Conservation (phyloP, 2,329 filamentous ascomycete species). For the Ophiostoma perfectum region DNA sequence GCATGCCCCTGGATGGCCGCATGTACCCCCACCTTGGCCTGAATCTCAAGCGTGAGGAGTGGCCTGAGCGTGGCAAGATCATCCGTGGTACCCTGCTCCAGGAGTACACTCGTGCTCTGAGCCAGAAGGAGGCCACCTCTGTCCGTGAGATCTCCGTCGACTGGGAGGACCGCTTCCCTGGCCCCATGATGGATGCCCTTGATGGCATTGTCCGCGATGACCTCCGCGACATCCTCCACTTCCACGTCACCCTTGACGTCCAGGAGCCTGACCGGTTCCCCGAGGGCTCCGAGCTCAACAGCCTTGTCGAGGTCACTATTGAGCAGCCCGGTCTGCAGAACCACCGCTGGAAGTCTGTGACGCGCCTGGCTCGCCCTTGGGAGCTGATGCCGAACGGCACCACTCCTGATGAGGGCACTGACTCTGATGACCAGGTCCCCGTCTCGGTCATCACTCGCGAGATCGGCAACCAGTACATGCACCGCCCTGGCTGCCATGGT, state of each 20-base stretch:
- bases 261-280: conserved; percentile 55
- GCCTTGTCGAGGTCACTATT: conserved; percentile 55
- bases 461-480: conserved; percentile 44
- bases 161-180: conserved; percentile 55
- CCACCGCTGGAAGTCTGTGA: conserved; percentile 57
- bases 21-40: conserved; percentile 54
- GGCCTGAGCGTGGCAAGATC: conserved; percentile 40
- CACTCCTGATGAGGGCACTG: conserved; percentile 20
- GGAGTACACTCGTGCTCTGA: conserved; percentile 52
- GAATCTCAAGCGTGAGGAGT: conserved; percentile 48
- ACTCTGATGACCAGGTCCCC: conserved; percentile 26
- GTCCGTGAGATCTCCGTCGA: conserved; percentile 48
- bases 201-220: conserved; percentile 45
- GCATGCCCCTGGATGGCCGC: conserved; percentile 40
- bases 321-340: conserved; percentile 49
- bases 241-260: conserved; percentile 56
- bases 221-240: conserved; percentile 54
- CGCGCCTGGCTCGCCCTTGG: conserved; percentile 51
- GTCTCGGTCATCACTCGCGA: conserved; percentile 45
- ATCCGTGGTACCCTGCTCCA: conserved; percentile 49
- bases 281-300: conserved; percentile 53
- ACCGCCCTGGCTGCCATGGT: conserved; percentile 46
- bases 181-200: conserved; percentile 47
- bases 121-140: conserved; percentile 52
- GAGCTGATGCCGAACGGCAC: conserved; percentile 40